phyloP scores from a whole-genome alignment of 1,139 yeast species.

The Blastobotrys serpentis region DNA sequence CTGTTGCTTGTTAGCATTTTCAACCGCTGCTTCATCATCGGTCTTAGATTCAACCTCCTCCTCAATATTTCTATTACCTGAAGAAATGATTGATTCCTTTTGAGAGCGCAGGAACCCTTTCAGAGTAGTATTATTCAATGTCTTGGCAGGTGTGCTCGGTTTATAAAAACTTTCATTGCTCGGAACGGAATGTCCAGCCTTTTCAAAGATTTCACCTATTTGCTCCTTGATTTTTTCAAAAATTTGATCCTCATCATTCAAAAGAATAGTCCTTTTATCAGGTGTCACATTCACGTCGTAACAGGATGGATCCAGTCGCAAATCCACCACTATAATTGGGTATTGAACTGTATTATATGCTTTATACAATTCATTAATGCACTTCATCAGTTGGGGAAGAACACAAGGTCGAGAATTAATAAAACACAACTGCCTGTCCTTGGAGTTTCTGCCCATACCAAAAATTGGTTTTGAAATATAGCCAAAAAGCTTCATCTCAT shows the following conservation, averaged over 20 bases:
- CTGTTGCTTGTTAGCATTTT: background rate
- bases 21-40: background rate
- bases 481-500: constrained; percentile 44
- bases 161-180: constrained; percentile 15
- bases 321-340: constrained; percentile 69
- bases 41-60: too few relatives aligned
- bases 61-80: too few relatives aligned
- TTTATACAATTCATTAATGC: constrained; percentile 71
- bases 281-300: constrained; percentile 90
- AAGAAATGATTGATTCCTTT: background rate
- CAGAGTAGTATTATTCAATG: background rate
- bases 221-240: constrained; percentile 47
- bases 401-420: constrained; percentile 75
- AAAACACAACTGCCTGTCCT: constrained; percentile 72
- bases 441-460: constrained; percentile 68
- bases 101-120: background rate
- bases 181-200: constrained; percentile 35
- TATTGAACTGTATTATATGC: constrained; percentile 67
- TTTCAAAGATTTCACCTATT: constrained; percentile 28
- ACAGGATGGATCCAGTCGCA: constrained; percentile 50
- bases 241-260: constrained; percentile 63
- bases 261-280: constrained; percentile 70
- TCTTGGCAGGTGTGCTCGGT: background rate
- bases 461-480: constrained; percentile 70
- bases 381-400: constrained; percentile 54